Conservation (phyloP, 2,329 filamentous ascomycete species). For the Chaetomiaceae sp. region DNA sequence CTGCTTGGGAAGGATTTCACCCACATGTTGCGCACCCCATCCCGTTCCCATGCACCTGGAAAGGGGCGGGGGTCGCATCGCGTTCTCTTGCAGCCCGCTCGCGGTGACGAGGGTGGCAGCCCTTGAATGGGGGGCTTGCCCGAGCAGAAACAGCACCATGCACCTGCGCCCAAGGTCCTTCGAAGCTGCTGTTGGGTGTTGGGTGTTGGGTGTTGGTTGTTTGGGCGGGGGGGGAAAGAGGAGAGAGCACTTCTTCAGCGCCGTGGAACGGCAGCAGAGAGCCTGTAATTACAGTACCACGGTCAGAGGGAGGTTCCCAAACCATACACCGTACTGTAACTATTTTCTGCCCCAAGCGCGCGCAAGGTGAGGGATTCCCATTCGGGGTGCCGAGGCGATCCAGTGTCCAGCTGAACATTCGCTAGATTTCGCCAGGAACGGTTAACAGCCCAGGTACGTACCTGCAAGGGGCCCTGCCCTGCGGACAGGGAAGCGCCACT, state of each 20-base stretch:
- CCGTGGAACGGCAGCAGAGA: neutral
- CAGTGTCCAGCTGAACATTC: slow-evolving; percentile 24
- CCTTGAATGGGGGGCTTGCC: no score
- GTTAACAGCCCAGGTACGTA: slow-evolving; percentile 28
- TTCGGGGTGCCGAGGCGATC: slow-evolving; percentile 20
- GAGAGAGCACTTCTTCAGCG: slow-evolving; percentile 2
- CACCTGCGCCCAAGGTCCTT: no score
- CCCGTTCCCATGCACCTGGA: slow-evolving; percentile 3
- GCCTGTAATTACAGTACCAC: neutral
- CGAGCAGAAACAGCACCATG: neutral
- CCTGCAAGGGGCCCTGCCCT: slow-evolving; percentile 8
- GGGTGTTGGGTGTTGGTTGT: no score
- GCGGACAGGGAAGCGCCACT: slow-evolving; percentile 25
- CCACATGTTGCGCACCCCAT: slow-evolving; percentile 1
- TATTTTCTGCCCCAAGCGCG: no score
- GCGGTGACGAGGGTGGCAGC: no score
- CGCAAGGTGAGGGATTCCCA: slow-evolving; percentile 8
- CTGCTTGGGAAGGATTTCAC: neutral
- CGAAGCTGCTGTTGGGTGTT: no score
- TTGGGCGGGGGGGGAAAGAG: no score
- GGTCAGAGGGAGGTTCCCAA: no score
- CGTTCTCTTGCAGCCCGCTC: no score
- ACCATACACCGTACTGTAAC: no score
- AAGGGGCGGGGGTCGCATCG: slow-evolving; percentile 5
- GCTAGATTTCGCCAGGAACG: slow-evolving; percentile 24